A percentile compares a stretch with the other conserved stretches of the same genome.
phyloP scores from a whole-genome alignment of 768 basidiomycete species.

The Flagelloscypha sp. region DNA sequence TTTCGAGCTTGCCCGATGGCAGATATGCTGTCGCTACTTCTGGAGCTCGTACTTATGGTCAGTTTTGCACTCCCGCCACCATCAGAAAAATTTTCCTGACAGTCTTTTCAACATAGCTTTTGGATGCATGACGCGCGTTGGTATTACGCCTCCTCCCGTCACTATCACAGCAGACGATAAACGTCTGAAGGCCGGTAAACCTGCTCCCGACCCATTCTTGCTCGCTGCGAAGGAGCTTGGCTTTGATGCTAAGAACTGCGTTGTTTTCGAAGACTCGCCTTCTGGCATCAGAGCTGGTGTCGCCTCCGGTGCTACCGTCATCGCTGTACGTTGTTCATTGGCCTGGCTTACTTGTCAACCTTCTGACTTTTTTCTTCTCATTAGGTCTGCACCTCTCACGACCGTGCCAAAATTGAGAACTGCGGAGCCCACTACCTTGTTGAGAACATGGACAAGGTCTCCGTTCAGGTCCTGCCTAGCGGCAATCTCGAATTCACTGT shows the following conservation, averaged over 20 bases:
- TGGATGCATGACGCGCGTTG: slow-evolving; percentile 65
- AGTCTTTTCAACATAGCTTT: slow-evolving; percentile 28
- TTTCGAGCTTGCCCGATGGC: slow-evolving; percentile 57
- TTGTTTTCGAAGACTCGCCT: slow-evolving; percentile 74
- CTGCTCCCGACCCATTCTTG: slow-evolving; percentile 56
- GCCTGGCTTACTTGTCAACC: too few species aligned
- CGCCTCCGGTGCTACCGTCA: slow-evolving; percentile 63
- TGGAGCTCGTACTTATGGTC: slow-evolving; percentile 63
- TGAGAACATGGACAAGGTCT: slow-evolving; percentile 44
- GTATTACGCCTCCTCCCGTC: slow-evolving; percentile 56
- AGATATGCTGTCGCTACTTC: slow-evolving; percentile 68
- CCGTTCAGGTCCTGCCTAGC: slow-evolving; percentile 31
- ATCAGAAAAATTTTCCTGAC: not conserved
- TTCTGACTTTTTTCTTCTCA: too few species aligned
- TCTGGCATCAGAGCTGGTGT: slow-evolving; percentile 61
- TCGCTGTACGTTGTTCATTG: too few species aligned
- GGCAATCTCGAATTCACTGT: slow-evolving; percentile 39
- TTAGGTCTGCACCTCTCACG: slow-evolving; percentile 70
- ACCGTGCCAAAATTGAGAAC: slow-evolving; percentile 42
- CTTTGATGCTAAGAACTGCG: slow-evolving; percentile 47
- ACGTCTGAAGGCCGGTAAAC: slow-evolving; percentile 58
- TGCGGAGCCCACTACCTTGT: slow-evolving; percentile 51
- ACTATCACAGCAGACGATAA: slow-evolving; percentile 75
- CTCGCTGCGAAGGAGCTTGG: slow-evolving; percentile 54
- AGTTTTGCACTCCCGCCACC: slow-evolving; percentile 12